A percentile compares a stretch with the other conserved stretches of the same genome.
These are phyloP conservation scores for Fraxinus platypoda DNA, from an alignment of 305 asterid genomes.

Conservation along the genomic window DNA sequence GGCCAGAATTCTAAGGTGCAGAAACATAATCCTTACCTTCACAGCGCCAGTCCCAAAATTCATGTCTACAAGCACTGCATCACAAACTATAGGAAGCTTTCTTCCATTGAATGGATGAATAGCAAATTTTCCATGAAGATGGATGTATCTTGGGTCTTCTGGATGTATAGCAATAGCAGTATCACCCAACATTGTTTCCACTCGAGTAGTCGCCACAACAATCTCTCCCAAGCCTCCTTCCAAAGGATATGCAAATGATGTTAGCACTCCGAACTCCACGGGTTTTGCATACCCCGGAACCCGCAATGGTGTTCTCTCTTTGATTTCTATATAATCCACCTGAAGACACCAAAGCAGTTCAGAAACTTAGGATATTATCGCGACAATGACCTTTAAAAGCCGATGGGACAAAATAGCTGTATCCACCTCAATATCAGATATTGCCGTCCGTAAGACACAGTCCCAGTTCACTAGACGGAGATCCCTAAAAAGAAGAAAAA, in stretches of 20 bases:
- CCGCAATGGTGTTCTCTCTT: constrained; percentile 61
- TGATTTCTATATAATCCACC: constrained; percentile 84
- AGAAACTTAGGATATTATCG: constrained; percentile 19
- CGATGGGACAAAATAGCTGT: constrained; percentile 4
- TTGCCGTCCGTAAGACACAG: constrained; percentile 85
- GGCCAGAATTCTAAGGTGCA: constrained; percentile 2
- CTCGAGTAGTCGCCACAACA: constrained; percentile 94
- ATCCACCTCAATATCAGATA: constrained; percentile 91
- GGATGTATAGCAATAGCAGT: constrained; percentile 97
- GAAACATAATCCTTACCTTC: constrained; percentile 47
- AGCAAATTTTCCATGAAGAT: constrained; percentile 83
- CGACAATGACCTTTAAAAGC: constrained; percentile 8
- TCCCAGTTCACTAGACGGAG: constrained; percentile 98
- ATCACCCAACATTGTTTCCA: constrained; percentile 98
- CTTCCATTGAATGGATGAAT: constrained; percentile 88
- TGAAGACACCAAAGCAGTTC: constrained; percentile 33
- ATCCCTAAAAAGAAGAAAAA: constrained; percentile 50
- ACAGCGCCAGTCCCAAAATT: constrained; percentile 97
- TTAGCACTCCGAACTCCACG: constrained; percentile 87
- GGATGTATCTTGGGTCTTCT: constrained; percentile 70
- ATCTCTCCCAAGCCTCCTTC: constrained; percentile 86
- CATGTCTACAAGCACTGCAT: constrained; percentile 83
- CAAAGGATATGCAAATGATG: constrained; percentile 93
- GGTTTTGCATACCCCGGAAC: constrained; percentile 80
- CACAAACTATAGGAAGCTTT: constrained; percentile 89